These are phyloP conservation scores for Eucalyptus globulus DNA, from an alignment of 345 rosid genomes.

Conservation along the genomic window DNA sequence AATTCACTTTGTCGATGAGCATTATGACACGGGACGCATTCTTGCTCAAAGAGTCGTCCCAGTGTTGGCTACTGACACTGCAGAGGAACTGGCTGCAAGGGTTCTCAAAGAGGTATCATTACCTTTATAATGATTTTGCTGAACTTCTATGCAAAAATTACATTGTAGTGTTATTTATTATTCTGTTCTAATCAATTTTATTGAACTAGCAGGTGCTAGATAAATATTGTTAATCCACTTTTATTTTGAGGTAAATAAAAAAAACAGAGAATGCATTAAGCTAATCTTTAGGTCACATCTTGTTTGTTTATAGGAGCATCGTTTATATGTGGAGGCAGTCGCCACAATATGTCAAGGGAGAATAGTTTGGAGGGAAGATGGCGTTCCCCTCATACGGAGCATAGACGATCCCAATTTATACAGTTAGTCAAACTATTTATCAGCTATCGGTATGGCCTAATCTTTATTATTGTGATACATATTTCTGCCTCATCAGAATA, in stretches of 20 bases:
- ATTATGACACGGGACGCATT: slow-evolving; percentile 74
- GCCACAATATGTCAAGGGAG: slow-evolving; percentile 72
- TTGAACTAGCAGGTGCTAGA: neutral
- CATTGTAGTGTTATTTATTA: neutral
- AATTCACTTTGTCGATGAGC: slow-evolving; percentile 84
- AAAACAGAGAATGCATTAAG: neutral
- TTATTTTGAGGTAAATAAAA: neutral
- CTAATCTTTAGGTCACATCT: neutral
- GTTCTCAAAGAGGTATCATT: slow-evolving; percentile 75
- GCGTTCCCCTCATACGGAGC: slow-evolving; percentile 64
- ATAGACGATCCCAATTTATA: slow-evolving; percentile 33
- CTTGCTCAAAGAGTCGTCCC: slow-evolving; percentile 83
- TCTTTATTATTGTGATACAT: neutral
- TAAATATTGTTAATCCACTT: neutral
- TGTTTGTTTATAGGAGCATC: slow-evolving; percentile 48
- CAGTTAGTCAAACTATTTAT: slow-evolving; percentile 1
- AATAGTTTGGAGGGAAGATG: slow-evolving; percentile 77
- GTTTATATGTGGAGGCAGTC: slow-evolving; percentile 56
- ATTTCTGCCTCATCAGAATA: neutral
- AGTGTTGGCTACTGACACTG: slow-evolving; percentile 53
- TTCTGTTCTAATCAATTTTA: neutral
- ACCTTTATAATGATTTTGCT: neutral
- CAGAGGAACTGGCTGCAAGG: slow-evolving; percentile 70
- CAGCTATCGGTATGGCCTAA: neutral
- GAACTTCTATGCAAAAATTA: neutral